Conservation (phyloP, 177 flowering plant genomes). For the Telopea speciosissima region DNA sequence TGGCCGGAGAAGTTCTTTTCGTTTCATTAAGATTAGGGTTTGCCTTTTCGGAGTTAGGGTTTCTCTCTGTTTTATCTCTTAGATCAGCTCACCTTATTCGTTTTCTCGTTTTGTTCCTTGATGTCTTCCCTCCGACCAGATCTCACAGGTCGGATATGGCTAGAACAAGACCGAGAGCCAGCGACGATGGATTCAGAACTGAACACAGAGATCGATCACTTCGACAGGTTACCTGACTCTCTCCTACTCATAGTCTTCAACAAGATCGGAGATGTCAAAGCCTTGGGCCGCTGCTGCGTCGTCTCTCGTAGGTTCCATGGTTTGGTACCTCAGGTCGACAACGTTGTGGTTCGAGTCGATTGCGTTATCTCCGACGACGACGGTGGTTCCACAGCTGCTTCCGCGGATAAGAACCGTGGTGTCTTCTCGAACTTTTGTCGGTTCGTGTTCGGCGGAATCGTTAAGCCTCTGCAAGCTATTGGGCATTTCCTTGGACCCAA, state of each 20-base stretch:
- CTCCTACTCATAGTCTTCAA: constrained; percentile 61
- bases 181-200: constrained; percentile 23
- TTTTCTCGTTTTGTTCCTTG: not conserved
- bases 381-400: constrained; percentile 25
- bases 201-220: constrained; percentile 33
- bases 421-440: constrained; percentile 42
- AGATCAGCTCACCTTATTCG: too few relatives aligned
- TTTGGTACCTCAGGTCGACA: constrained; percentile 72
- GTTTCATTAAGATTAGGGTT: not conserved
- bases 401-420: constrained; percentile 42
- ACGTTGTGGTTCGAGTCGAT: constrained; percentile 75
- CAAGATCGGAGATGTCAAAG: constrained; percentile 77
- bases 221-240: constrained; percentile 69
- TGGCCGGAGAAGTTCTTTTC: too few relatives aligned
- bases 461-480: constrained; percentile 62
- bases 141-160: too few relatives aligned
- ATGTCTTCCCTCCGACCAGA: constrained; percentile 34
- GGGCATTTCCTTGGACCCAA: constrained; percentile 49
- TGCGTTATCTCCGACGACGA: constrained; percentile 88
- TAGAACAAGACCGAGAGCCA: too few relatives aligned
- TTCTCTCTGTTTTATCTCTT: not conserved
- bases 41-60: not conserved
- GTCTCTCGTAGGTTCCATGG: constrained; percentile 64
- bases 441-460: constrained; percentile 41
- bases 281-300: constrained; percentile 72